Percentiles rank a stretch among this genome's conserved stretches.
Conservation (phyloP, 495 filamentous ascomycete species). For the Neurospora cerealis region DNA sequence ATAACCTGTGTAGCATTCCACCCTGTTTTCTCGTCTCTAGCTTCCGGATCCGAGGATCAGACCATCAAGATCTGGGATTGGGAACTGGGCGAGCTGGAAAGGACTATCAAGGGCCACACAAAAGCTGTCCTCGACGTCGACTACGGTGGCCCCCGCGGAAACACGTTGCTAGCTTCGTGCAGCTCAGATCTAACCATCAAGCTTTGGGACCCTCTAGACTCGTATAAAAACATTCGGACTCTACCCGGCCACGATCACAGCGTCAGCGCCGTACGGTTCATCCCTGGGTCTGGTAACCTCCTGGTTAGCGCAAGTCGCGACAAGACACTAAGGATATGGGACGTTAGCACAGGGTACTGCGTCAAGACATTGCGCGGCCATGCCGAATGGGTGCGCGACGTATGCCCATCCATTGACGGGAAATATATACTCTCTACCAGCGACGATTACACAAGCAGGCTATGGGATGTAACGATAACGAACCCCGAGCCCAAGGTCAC, state of each 20-base stretch:
- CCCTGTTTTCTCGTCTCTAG: conserved; percentile 82
- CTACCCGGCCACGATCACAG: conserved; percentile 89
- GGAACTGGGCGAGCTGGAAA: conserved; percentile 87
- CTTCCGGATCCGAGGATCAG: conserved; percentile 81
- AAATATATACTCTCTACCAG: conserved; percentile 72
- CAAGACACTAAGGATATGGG: conserved; percentile 81
- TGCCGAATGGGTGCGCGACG: conserved; percentile 82
- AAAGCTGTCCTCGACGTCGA: conserved; percentile 84
- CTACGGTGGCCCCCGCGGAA: conserved; percentile 79
- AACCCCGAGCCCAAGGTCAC: conserved; percentile 67
- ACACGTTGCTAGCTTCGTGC: conserved; percentile 81
- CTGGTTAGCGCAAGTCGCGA: conserved; percentile 75
- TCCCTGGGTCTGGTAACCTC: conserved; percentile 69
- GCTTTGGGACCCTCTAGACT: conserved; percentile 87
- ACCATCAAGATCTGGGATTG: conserved; percentile 97
- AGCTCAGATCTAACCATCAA: conserved; percentile 90
- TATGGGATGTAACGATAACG: conserved; percentile 75
- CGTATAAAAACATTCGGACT: conserved; percentile 93
- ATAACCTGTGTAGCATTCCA: conserved; percentile 92
- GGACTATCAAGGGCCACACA: conserved; percentile 88
- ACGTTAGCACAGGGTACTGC: conserved; percentile 87
- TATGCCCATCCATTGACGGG: conserved; percentile 74
- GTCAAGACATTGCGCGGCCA: conserved; percentile 76
- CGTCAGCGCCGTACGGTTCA: conserved; percentile 79
- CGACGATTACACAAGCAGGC: conserved; percentile 65